These are phyloP conservation scores for Dryadomyces quercus-mongolicae DNA, from an alignment of 2,329 filamentous ascomycete genomes.

Conservation along the genomic window DNA sequence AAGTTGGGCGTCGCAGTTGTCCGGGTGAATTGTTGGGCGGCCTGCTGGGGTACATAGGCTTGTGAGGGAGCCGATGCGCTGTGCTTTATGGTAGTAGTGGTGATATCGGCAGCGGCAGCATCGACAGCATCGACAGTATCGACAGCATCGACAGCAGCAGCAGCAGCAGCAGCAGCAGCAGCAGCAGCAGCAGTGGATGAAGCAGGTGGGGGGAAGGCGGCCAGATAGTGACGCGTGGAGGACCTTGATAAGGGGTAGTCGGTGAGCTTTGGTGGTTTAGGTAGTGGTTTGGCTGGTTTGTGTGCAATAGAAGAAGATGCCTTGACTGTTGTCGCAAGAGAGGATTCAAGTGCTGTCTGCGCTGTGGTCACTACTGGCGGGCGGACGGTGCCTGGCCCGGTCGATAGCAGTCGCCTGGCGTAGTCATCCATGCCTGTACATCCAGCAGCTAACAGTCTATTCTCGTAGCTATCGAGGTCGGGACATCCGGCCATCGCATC, in stretches of 20 bases:
- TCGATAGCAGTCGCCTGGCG: background rate
- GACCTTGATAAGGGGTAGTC: background rate
- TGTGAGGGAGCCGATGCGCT: background rate
- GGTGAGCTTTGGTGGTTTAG: background rate
- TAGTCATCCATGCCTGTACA: background rate
- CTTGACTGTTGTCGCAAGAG: background rate
- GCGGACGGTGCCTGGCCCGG: background rate
- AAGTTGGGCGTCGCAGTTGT: background rate
- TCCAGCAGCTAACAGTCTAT: background rate
- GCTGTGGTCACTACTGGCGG: too few relatives aligned
- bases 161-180: background rate
- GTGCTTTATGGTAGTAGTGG: background rate
- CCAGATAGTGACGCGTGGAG: background rate
- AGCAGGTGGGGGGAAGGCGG: background rate
- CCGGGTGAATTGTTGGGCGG: background rate
- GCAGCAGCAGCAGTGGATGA: background rate
- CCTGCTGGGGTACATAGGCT: background rate
- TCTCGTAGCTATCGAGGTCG: background rate
- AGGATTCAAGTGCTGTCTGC: background rate
- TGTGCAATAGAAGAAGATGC: too few relatives aligned
- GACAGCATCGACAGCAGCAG: too few relatives aligned
- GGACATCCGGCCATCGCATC: background rate
- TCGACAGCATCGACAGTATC: background rate
- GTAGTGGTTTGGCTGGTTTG: too few relatives aligned
- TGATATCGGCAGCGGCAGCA: too few relatives aligned